Percentiles rank a stretch among this genome's conserved stretches.
Conservation (phyloP, 2,329 filamentous ascomycete genomes). For the Alternaria arborescens region DNA sequence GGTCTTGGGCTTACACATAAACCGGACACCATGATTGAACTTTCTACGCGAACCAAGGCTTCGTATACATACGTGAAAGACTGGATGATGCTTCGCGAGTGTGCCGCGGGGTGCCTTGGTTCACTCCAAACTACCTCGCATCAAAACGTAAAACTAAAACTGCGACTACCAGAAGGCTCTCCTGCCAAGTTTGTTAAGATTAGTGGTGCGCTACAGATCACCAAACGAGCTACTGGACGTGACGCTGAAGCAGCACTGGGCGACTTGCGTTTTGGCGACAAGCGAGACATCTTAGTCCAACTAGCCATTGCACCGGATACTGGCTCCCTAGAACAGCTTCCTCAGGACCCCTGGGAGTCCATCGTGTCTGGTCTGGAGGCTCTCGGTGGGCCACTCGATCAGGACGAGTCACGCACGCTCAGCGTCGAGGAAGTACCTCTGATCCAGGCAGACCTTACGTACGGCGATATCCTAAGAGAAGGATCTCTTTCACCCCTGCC, state of each 20-base stretch:
- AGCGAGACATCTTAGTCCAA: constrained; percentile 76
- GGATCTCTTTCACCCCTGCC: constrained; percentile 86
- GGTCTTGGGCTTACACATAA: constrained; percentile 97
- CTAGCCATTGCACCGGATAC: constrained; percentile 90
- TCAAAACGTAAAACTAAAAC: constrained; percentile 95
- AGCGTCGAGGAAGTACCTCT: constrained; percentile 95
- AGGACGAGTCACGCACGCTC: constrained; percentile 80
- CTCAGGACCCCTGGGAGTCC: constrained; percentile 95
- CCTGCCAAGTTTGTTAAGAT: constrained; percentile 99
- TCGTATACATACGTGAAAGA: constrained; percentile 99
- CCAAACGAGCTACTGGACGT: constrained; percentile 91
- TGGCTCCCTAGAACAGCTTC: constrained; percentile 80
- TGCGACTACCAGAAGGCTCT: constrained; percentile 92
- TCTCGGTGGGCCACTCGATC: constrained; percentile 84
- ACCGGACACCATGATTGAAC: constrained; percentile 97
- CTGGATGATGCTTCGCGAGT: constrained; percentile 99
- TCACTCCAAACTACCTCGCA: constrained; percentile 94
- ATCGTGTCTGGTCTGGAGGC: constrained; percentile 96
- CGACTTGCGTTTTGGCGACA: constrained; percentile 94
- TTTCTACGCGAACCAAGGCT: constrained; percentile 93
- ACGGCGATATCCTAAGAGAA: constrained; percentile 91
- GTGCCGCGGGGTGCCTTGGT: constrained; percentile 90
- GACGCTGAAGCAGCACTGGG: constrained; percentile 93
- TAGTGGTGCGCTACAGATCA: constrained; percentile 93
- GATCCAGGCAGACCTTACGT: constrained; percentile 92